These are phyloP conservation scores for Puya raimondii DNA, from an alignment of 176 grass and related monocot genomes.

Conservation along the genomic window DNA sequence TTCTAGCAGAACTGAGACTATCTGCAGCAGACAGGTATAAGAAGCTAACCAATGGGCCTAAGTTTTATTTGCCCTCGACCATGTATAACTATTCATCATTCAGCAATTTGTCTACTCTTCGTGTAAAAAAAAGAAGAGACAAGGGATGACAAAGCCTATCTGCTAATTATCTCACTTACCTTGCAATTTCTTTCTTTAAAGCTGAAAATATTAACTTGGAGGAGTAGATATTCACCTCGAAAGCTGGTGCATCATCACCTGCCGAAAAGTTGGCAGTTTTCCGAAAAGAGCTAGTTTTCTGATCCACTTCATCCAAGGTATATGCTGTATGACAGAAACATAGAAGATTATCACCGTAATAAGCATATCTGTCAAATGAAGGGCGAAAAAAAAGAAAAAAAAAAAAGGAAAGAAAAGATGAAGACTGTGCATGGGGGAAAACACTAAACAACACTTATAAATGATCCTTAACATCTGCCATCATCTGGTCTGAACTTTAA, in stretches of 20 bases:
- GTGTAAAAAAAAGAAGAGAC: no score
- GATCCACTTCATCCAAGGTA: slow-evolving; percentile 37
- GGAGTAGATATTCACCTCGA: slow-evolving; percentile 34
- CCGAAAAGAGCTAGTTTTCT: slow-evolving; percentile 48
- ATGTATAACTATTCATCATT: no score
- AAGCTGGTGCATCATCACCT: slow-evolving; percentile 24
- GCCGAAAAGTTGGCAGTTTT: slow-evolving; percentile 13
- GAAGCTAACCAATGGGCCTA: no score
- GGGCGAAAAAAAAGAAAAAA: slow-evolving; percentile 7
- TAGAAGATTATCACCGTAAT: background rate
- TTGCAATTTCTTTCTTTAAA: background rate
- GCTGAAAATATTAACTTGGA: background rate
- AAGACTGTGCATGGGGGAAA: background rate
- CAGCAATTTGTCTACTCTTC: no score
- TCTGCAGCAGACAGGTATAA: no score
- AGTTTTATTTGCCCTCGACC: no score
- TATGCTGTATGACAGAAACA: slow-evolving; percentile 41
- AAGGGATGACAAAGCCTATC: background rate
- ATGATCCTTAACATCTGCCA: background rate
- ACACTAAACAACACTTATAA: background rate
- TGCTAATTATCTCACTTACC: background rate
- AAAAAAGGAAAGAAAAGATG: background rate
- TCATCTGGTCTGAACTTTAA: no score
- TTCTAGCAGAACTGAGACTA: no score
- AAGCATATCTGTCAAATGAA: background rate